phyloP scores from a whole-genome alignment of 345 rosid genomes.

The Rhodomyrtus tomentosa region DNA sequence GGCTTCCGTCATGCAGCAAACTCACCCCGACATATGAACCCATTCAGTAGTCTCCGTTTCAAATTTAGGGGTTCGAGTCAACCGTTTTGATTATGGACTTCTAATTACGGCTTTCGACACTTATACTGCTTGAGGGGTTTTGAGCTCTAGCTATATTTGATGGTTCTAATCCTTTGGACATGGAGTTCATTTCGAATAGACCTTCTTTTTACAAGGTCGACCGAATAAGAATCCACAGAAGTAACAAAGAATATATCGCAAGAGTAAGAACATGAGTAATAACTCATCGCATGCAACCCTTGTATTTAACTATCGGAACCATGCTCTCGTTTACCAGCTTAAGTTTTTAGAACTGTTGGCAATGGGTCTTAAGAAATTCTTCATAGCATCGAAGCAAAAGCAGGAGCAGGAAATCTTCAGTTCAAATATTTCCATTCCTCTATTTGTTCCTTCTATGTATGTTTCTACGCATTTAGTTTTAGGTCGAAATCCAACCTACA shows the following conservation, averaged over 20 bases:
- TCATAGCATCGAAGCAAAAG: not conserved
- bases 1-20: not conserved
- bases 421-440: not conserved
- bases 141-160: not conserved
- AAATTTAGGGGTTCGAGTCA: not conserved
- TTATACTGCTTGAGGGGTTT: not conserved
- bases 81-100: not conserved
- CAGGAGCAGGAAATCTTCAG: not conserved
- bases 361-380: not conserved
- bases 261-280: not conserved
- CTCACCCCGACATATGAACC: not conserved
- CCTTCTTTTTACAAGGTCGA: not conserved
- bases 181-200: not conserved
- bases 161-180: not conserved
- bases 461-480: not conserved
- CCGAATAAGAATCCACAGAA: not conserved
- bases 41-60: not conserved
- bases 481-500: not conserved
- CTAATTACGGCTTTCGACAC: not conserved
- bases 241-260: not conserved
- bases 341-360: fast-evolving
- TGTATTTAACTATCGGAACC: not conserved
- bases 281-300: not conserved
- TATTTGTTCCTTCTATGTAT: not conserved
- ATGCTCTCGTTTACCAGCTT: not conserved